These are phyloP conservation scores for Suillus bovinus DNA, from an alignment of 768 basidiomycete genomes.

Conservation along the genomic window DNA sequence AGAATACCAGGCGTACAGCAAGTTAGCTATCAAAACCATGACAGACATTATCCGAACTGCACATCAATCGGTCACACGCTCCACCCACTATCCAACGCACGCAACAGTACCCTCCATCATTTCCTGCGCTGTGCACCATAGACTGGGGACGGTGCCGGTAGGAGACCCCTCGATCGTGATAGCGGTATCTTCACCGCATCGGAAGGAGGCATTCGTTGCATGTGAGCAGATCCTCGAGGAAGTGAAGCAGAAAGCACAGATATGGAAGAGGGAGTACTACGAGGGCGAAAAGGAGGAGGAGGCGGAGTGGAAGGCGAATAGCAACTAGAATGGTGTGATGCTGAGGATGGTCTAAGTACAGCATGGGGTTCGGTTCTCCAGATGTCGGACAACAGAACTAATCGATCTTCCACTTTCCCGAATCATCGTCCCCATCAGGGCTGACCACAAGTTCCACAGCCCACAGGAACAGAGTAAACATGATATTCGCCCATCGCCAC, in stretches of 20 bases:
- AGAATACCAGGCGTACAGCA: conserved; percentile 84
- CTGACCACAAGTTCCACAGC: conserved; percentile 78
- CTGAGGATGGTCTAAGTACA: conserved; percentile 9
- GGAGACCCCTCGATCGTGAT: conserved; percentile 84
- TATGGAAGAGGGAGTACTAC: conserved; percentile 93
- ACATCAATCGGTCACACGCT: conserved; percentile 41
- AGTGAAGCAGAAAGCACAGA: conserved; percentile 79
- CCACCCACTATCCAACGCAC: conserved; percentile 38
- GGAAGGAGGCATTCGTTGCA: conserved; percentile 76
- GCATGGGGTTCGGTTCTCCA: not conserved
- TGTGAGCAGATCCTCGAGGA: conserved; percentile 86
- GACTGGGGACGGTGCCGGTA: conserved; percentile 75
- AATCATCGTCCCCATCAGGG: conserved; percentile 66
- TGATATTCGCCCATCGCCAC: conserved; percentile 93
- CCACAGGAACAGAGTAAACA: conserved; percentile 84
- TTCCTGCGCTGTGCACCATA: conserved; percentile 68
- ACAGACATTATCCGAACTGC: conserved; percentile 53
- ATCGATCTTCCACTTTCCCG: conserved; percentile 81
- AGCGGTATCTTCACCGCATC: conserved; percentile 81
- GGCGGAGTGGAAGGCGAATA: conserved; percentile 73
- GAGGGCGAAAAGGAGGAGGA: conserved; percentile 61
- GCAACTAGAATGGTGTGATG: conserved; percentile 11
- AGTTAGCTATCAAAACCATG: conserved; percentile 79
- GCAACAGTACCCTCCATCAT: conserved; percentile 41
- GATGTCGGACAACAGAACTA: conserved; percentile 17